Base-by-base conservation (phyloP, 305 asterid species). In the Fraxinus greggii region DNA sequence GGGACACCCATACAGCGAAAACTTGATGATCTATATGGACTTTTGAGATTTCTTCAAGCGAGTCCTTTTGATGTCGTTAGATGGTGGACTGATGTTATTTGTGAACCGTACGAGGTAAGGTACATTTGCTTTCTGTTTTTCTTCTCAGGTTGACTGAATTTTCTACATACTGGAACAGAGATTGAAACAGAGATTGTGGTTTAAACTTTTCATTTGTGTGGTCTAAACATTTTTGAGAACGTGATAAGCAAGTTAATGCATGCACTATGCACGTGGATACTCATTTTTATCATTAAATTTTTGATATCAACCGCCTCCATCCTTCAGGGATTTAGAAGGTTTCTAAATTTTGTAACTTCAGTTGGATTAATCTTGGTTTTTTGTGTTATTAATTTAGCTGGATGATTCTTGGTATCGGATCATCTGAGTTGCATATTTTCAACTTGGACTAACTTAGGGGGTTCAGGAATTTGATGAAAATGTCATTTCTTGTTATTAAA, bases 1-100 rank as follows among this genome's bases (percentile, higher is more conserved):
- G 99, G 99, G 88, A 94, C 98, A 82, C 99, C 99, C 79, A 96
- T 96, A 88, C 99, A 96, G 84, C 90, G 91, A 78, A 94, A 91
- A 85, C 97, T 96, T 83, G 98, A 94, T 72, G 99, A 96, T 88
- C 90, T 96, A 74, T 93, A 90, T 83, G 99, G 98, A 83, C 98
- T 96, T 74, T 79, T 96, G 90, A 91, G 90, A 87, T 96, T 96
- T 86, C 98, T 96, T 72, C 90, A 86, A 82, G 92, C 95, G 78
- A 89, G 95, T 86, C 99, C 99, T 8, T 96, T 94, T 83, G 92
- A 94, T 88, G 89, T 85, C 80, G 82, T 90, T 51, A 90, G 95
- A 82, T 96, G 98, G 99, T 96, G 99, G 99, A 85, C 85, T 84
- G 98, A 96, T 82, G 97, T 93, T 77, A 93, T 96, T 75, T 88